Conservation (phyloP, 768 basidiomycete species). For the Lepiota subincarnata region DNA sequence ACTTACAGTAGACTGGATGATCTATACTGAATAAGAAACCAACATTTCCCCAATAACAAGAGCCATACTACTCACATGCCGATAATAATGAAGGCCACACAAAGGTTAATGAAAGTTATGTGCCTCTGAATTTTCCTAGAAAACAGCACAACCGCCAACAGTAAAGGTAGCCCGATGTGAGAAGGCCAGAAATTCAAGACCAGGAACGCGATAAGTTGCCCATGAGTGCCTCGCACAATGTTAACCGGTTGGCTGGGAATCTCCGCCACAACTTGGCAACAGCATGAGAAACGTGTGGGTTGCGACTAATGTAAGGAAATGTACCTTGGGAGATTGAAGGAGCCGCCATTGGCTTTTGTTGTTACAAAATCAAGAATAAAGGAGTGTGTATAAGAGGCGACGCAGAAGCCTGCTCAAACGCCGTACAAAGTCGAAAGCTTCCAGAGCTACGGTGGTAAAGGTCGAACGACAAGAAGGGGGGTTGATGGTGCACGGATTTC, state of each 20-base stretch:
- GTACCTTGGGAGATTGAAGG: background rate
- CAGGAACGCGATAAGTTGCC: slow-evolving; percentile 36
- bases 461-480: background rate
- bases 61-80: slow-evolving; percentile 33
- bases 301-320: background rate
- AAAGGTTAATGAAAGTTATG: slow-evolving; percentile 43
- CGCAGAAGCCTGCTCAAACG: slow-evolving; percentile 3
- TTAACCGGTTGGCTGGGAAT: slow-evolving; percentile 20
- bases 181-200: slow-evolving; percentile 48
- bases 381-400: background rate
- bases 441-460: background rate
- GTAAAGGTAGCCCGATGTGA: slow-evolving; percentile 43
- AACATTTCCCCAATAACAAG: background rate
- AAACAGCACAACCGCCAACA: slow-evolving; percentile 34
- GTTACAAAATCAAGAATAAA: background rate
- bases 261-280: background rate
- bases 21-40: slow-evolving; percentile 17
- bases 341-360: background rate
- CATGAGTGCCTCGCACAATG: slow-evolving; percentile 38
- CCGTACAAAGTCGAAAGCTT: background rate
- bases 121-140: slow-evolving; percentile 41
- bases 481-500: background rate
- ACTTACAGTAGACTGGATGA: slow-evolving; percentile 39
- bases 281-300: background rate
- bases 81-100: slow-evolving; percentile 40